These are phyloP conservation scores for Detonula confervacea DNA, from an alignment of 352 stramenopile genomes.

Conservation along the genomic window DNA sequence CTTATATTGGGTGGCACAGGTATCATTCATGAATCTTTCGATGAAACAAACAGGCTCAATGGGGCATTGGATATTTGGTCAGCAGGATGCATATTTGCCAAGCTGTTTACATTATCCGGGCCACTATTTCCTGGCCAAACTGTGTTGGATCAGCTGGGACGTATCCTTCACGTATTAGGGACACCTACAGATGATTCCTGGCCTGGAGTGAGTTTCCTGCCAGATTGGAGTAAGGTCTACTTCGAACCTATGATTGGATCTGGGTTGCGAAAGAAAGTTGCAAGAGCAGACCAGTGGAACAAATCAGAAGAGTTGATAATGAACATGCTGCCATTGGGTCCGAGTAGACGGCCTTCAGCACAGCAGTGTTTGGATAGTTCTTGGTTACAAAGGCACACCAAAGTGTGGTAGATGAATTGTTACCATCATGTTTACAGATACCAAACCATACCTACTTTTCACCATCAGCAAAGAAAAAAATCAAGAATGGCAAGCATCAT, in stretches of 20 bases:
- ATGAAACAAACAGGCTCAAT: constrained; percentile 2
- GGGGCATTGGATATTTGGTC: constrained; percentile 69
- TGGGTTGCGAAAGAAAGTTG: constrained; percentile 27
- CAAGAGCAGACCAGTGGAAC: not conserved
- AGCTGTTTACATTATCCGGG: constrained; percentile 53
- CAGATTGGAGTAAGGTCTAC: constrained; percentile 69
- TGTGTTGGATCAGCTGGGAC: constrained; percentile 69
- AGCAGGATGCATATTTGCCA: constrained; percentile 57
- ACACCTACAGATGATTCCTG: constrained; percentile 64
- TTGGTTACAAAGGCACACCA: constrained; percentile 14
- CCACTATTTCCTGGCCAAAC: constrained; percentile 62
- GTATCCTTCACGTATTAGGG: constrained; percentile 65
- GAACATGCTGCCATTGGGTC: constrained; percentile 41
- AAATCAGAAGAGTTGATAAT: constrained; percentile 18
- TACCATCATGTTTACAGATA: constrained; percentile 25
- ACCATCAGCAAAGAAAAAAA: not conserved
- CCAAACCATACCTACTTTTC: constrained; percentile 29
- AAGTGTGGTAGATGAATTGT: constrained; percentile 24
- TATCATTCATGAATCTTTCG: constrained; percentile 18
- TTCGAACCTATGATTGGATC: constrained; percentile 29
- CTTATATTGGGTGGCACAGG: constrained; percentile 60
- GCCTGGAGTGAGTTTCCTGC: constrained; percentile 42
- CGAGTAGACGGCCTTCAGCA: constrained; percentile 29
- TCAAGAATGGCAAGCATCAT: not conserved
- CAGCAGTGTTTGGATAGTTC: constrained; percentile 17